A percentile compares a stretch with the other conserved stretches of the same genome.
These are phyloP conservation scores for Coemansia sp. DNA, from an alignment of 192 early-diverging fungal genomes.

Conservation along the genomic window DNA sequence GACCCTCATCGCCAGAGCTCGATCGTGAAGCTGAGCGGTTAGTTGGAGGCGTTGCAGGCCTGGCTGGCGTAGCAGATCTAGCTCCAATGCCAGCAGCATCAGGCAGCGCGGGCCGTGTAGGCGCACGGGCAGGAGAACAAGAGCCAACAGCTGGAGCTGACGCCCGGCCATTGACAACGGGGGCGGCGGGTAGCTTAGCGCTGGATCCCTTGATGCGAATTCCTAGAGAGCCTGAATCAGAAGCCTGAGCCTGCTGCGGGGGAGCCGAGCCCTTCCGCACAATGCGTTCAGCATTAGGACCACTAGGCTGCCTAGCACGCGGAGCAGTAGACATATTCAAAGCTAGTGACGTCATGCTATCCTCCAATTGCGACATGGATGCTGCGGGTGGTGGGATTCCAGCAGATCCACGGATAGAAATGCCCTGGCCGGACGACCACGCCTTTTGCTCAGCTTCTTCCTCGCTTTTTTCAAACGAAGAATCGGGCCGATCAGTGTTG, in stretches of 20 bases:
- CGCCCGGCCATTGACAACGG: neutral
- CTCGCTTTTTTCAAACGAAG: neutral
- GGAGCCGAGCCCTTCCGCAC: neutral
- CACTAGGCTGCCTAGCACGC: constrained; percentile 12
- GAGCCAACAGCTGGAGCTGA: constrained; percentile 10
- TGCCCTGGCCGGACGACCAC: constrained; percentile 2
- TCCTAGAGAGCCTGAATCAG: constrained; percentile 5
- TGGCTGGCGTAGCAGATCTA: constrained; percentile 20
- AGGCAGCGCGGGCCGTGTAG: neutral
- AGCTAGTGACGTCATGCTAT: constrained; percentile 8
- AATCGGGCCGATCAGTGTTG: neutral
- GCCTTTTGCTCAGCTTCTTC: neutral
- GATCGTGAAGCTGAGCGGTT: constrained; percentile 16
- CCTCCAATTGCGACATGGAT: neutral
- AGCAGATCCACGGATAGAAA: constrained; percentile 30
- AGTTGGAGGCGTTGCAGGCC: constrained; percentile 11
- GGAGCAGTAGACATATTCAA: constrained; percentile 4
- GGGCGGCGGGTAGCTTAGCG: neutral
- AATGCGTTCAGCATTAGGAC: constrained; percentile 6
- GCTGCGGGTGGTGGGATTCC: neutral
- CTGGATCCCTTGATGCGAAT: constrained; percentile 36
- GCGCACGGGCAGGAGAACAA: neutral
- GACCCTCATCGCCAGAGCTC: constrained; percentile 37
- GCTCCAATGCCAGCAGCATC: neutral
- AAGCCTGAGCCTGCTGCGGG: neutral